These are phyloP conservation scores for Cinnamomum micranthum DNA, from an alignment of 164 flowering plant species.

Conservation along the genomic window DNA sequence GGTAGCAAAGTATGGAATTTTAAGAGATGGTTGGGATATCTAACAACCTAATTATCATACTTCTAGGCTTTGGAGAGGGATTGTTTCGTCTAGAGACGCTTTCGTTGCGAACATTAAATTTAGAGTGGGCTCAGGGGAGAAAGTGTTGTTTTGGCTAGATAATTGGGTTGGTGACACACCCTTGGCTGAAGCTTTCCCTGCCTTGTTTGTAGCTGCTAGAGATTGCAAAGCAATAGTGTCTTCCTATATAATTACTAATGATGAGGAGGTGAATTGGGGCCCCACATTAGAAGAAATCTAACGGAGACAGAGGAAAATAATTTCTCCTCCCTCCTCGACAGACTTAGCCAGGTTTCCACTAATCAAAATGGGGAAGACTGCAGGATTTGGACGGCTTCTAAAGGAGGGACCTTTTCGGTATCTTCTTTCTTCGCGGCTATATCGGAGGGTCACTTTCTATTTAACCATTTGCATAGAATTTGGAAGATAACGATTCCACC, in stretches of 20 bases:
- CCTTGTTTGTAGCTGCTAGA: background rate
- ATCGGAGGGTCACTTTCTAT: too few relatives aligned
- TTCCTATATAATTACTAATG: background rate
- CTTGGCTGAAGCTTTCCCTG: background rate
- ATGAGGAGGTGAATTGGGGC: background rate
- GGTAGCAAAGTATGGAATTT: too few relatives aligned
- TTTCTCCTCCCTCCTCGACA: background rate
- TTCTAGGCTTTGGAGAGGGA: background rate
- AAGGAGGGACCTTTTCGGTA: too few relatives aligned
- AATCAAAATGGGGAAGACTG: too few relatives aligned
- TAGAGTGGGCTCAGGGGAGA: background rate
- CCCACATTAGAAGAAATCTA: background rate
- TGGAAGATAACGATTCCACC: too few relatives aligned
- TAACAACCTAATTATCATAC: background rate
- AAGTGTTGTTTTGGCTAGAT: background rate
- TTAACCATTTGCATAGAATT: too few relatives aligned
- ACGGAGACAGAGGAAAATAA: background rate
- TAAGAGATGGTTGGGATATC: too few relatives aligned
- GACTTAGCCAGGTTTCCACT: too few relatives aligned
- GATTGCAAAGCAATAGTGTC: background rate
- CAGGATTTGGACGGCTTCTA: too few relatives aligned
- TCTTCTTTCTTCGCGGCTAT: too few relatives aligned
- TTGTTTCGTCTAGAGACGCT: background rate
- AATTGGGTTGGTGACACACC: background rate
- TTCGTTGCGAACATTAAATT: background rate